Evolutionary conservation across 257 asterid genomes (phyloP).

Genomic region (Eucommia ulmoides): DNA sequence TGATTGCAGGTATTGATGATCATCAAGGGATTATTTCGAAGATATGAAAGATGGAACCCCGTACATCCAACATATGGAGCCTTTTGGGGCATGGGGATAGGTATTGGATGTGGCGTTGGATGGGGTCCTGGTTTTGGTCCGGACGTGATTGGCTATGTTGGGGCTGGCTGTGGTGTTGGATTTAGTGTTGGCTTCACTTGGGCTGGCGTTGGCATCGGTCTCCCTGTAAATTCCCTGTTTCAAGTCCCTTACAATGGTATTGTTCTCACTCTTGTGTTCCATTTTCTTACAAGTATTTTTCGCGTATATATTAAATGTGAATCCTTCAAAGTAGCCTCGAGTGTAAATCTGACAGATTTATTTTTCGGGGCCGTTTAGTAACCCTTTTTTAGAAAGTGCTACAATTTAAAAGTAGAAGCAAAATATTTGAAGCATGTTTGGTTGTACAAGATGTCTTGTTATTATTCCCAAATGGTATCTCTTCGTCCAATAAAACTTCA

Average conservation of each 20-base stretch:
- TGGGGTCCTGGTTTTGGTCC: slow-evolving; percentile 99
- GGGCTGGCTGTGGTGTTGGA: slow-evolving; percentile 95
- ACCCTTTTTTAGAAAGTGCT: no score
- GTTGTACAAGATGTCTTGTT: no score
- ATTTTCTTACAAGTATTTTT: background rate
- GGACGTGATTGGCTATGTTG: slow-evolving; percentile 86
- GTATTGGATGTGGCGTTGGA: slow-evolving; percentile 91
- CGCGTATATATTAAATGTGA: background rate
- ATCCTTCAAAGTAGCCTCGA: background rate
- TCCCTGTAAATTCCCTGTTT: slow-evolving; percentile 53
- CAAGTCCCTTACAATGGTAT: slow-evolving; percentile 53
- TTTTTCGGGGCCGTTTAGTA: no score
- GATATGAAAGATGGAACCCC: slow-evolving; percentile 85
- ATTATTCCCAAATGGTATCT: no score
- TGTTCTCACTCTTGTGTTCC: background rate
- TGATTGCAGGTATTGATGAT: slow-evolving; percentile 56
- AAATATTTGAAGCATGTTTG: no score
- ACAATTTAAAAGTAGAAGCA: no score
- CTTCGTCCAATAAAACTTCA: no score
- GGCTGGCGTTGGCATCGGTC: slow-evolving; percentile 76
- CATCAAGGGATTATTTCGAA: slow-evolving; percentile 60
- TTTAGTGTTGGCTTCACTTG: slow-evolving; percentile 75
- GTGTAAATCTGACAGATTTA: no score
- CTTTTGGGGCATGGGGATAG: slow-evolving; percentile 92
- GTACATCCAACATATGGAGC: slow-evolving; percentile 87